Conservation (phyloP, 2,329 filamentous ascomycete genomes). For the Colletotrichum endophyticum region DNA sequence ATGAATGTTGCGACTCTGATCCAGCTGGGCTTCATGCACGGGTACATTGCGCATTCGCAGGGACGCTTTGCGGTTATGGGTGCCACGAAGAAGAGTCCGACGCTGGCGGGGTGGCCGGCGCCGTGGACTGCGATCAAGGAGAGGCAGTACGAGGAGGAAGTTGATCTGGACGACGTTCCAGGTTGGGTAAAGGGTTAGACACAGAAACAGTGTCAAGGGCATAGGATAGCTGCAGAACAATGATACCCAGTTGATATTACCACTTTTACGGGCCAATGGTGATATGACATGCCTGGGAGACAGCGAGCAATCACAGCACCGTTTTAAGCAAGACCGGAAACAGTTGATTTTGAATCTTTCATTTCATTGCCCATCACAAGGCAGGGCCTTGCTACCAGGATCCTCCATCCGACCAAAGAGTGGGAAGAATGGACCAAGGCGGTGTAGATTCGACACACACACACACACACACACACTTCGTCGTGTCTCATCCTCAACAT, state of each 20-base stretch:
- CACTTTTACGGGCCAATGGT: background rate
- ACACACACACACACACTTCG: background rate
- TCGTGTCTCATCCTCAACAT: background rate
- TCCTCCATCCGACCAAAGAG: background rate
- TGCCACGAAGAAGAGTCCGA: slow-evolving; percentile 65
- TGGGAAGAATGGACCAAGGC: background rate
- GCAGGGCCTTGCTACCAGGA: background rate
- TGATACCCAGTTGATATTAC: slow-evolving; percentile 14
- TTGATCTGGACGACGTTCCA: slow-evolving; percentile 70
- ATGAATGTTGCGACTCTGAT: slow-evolving; percentile 77
- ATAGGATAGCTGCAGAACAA: background rate
- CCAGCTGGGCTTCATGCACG: slow-evolving; percentile 80
- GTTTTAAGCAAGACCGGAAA: background rate
- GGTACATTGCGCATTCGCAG: slow-evolving; percentile 81
- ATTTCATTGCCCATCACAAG: background rate
- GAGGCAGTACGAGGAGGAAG: slow-evolving; percentile 62
- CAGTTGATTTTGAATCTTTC: background rate
- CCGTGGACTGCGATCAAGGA: slow-evolving; percentile 73
- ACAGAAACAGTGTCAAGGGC: background rate
- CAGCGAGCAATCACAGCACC: background rate
- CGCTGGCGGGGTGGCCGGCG: slow-evolving; percentile 76
- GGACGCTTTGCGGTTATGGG: slow-evolving; percentile 84
- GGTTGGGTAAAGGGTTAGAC: slow-evolving; percentile 71
- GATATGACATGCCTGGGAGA: background rate
- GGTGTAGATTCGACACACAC: background rate